Conservation (phyloP, 164 flowering plant genomes). For the Tinospora cordifolia region DNA sequence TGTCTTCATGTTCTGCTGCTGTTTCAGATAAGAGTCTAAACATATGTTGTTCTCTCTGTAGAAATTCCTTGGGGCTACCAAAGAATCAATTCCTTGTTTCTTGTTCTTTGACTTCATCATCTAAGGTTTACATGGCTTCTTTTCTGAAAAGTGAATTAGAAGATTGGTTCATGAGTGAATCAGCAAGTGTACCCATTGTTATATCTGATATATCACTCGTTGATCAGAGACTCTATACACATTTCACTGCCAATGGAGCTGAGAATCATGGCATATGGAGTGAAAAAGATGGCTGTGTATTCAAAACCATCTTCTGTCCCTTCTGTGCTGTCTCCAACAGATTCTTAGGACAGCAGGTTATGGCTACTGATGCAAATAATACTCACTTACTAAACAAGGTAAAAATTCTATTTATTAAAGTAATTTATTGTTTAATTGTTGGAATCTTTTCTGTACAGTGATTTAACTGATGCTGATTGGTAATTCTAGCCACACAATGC, state of each 20-base stretch:
- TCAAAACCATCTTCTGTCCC: conserved; percentile 57
- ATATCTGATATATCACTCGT: conserved; percentile 48
- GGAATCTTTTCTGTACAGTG: background rate
- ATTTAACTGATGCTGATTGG: background rate
- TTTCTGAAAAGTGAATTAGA: conserved; percentile 26
- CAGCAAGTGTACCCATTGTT: conserved; percentile 33
- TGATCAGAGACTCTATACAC: conserved; percentile 34
- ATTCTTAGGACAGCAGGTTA: conserved; percentile 62
- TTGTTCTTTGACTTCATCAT: conserved; percentile 43
- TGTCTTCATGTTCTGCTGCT: conserved; percentile 20
- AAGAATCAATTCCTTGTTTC: conserved; percentile 42
- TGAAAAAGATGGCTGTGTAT: conserved; percentile 89
- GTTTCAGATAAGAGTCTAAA: conserved; percentile 33
- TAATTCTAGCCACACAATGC: background rate
- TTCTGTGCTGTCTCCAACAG: conserved; percentile 41
- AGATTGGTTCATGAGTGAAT: conserved; percentile 11
- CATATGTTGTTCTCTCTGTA: conserved; percentile 62
- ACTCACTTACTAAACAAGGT: conserved; percentile 65
- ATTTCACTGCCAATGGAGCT: conserved; percentile 17
- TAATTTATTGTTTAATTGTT: background rate
- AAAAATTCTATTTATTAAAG: background rate
- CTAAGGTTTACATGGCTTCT: conserved; percentile 50
- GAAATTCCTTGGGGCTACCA: conserved; percentile 55
- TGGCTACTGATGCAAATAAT: conserved; percentile 71
- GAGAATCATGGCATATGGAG: conserved; percentile 58